Base-by-base conservation (phyloP, 2,329 filamentous ascomycete species). In the Neofusicoccum ribis region DNA sequence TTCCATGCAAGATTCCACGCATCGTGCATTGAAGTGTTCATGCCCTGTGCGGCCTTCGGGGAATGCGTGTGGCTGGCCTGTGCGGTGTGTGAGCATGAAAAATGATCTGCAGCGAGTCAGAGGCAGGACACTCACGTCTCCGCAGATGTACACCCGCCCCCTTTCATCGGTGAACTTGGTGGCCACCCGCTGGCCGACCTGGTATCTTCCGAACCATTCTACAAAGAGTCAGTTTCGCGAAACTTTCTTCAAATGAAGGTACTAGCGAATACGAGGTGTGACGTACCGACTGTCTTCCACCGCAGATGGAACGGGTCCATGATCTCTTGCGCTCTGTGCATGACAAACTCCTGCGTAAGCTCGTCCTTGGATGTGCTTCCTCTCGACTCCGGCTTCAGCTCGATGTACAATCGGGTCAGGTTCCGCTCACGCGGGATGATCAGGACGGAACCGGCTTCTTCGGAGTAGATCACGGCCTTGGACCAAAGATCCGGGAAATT, bases 401-500 rank as follows among this genome's bases (percentile, higher is more conserved):
- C 82, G 44, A 85, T 82, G 65, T 85, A 85, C 3, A 85, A 81
- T 51, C 89, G 85, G 0, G 89, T 91, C 84, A 91, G 87, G 71
- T 90, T 89, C 47, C 88, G 82, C 74, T 92, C 89, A 44, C 89
- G 85, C 4, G 90, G 90, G 62, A 91, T 89, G 74, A 90, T 89
- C n/a, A 92, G 81, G 51, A 91, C 87, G 0, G 89, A 90, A 2
- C 89, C 89, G 50, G 86, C 82, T 66, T 86, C 82, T 67, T 91
- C 86, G 2, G 87, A 89, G 68, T 89, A 88, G 7, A 91, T 83
- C 0, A 90, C 84, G 0, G 88, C 88, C 77, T 91, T 91, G 74
- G 86, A 89, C 88, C 89, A 91, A 56, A 91, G 85, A 70, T 91
- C 89, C 1, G 89, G 89, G 69, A 92, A 91, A 72, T 91, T 84